A percentile compares a stretch with the other conserved stretches of the same genome.
Conservation (phyloP, 805 yeast species). For the Kuraishia ogatae region DNA sequence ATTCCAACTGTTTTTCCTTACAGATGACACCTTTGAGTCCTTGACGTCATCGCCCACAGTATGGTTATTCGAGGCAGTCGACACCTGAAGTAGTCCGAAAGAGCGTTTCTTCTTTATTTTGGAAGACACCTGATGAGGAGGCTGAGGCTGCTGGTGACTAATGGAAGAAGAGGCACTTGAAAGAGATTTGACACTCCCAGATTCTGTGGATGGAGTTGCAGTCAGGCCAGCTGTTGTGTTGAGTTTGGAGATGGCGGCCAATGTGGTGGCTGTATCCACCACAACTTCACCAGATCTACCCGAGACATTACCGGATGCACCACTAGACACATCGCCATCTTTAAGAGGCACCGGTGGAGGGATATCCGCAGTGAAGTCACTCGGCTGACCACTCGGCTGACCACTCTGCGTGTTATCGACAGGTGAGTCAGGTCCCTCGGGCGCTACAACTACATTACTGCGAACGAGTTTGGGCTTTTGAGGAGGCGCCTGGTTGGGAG, state of each 20-base stretch:
- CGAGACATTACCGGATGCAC: neutral
- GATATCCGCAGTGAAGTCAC: neutral
- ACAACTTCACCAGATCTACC: no score
- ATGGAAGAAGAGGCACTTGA: neutral
- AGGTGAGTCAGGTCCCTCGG: neutral
- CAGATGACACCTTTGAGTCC: neutral
- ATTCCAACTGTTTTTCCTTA: conserved; percentile 7
- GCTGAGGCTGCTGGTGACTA: conserved; percentile 1
- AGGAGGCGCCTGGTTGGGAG: conserved; percentile 3
- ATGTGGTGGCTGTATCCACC: neutral
- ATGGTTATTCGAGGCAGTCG: neutral
- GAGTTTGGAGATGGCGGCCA: neutral
- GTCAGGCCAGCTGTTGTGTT: neutral
- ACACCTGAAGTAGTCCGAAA: neutral
- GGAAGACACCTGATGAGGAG: neutral
- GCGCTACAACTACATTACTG: neutral
- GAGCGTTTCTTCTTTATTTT: conserved; percentile 4
- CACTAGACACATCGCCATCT: neutral
- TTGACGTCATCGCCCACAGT: neutral
- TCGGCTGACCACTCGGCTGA: neutral
- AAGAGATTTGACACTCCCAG: neutral
- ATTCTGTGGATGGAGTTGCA: neutral
- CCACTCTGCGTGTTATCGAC: neutral
- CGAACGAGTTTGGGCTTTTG: conserved; percentile 2
- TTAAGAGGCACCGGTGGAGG: neutral